Conservation (phyloP, 495 filamentous ascomycete species). For the Penicillium manginii region DNA sequence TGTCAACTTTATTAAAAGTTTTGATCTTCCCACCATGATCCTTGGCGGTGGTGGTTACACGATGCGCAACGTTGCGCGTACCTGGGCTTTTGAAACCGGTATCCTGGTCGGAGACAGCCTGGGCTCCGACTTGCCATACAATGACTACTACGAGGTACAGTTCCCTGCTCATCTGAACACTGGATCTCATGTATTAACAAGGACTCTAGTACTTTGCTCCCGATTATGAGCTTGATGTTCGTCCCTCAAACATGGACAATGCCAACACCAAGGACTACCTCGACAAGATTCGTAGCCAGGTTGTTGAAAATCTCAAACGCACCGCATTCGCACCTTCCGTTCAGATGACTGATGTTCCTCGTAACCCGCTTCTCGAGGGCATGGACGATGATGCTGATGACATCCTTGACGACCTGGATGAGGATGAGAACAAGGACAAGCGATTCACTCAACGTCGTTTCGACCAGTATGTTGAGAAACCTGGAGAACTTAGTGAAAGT, state of each 20-base stretch:
- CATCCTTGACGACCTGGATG: slow-evolving; percentile 85
- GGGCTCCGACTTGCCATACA: slow-evolving; percentile 83
- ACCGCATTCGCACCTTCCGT: slow-evolving; percentile 90
- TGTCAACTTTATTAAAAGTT: slow-evolving; percentile 92
- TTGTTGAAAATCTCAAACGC: slow-evolving; percentile 90
- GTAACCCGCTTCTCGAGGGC: slow-evolving; percentile 64
- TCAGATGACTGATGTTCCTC: slow-evolving; percentile 93
- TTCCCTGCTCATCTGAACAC: not conserved
- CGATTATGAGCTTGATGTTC: slow-evolving; percentile 93
- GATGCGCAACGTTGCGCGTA: slow-evolving; percentile 97
- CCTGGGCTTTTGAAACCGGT: slow-evolving; percentile 97
- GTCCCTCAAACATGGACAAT: slow-evolving; percentile 98
- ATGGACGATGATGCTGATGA: slow-evolving; percentile 86
- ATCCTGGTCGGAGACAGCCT: slow-evolving; percentile 82
- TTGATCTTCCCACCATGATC: slow-evolving; percentile 87
- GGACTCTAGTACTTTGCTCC: slow-evolving; percentile 85
- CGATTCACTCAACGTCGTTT: slow-evolving; percentile 82
- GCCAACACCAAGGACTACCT: slow-evolving; percentile 93
- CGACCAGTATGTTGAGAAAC: slow-evolving; percentile 74
- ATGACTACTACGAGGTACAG: slow-evolving; percentile 96
- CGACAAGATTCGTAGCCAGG: slow-evolving; percentile 89
- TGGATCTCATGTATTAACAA: slow-evolving; percentile 16
- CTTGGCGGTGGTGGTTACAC: slow-evolving; percentile 97
- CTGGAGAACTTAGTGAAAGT: slow-evolving; percentile 79
- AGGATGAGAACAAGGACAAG: slow-evolving; percentile 85